Evolutionary conservation across 768 basidiomycete genomes (phyloP), one percentile per base, ranked within the genome.

Genomic region (Hygrophorus pudorinus): DNA sequence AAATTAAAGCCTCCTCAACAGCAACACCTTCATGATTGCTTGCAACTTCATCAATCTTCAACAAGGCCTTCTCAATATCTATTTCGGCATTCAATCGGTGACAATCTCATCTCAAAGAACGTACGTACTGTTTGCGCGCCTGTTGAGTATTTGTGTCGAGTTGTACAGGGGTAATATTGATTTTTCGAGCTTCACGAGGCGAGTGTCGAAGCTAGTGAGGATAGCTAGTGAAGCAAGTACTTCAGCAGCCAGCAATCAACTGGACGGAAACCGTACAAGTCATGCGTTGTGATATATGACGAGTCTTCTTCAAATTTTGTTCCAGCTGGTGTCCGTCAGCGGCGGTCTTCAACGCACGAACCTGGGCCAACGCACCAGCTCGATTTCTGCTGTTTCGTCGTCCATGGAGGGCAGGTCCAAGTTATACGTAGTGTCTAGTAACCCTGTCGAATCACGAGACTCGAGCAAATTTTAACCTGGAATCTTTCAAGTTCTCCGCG

Each of bases 241-340:
- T 10, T 28, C 13, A 24, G 16, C n/a, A 11, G 29, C 13, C 21
- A 37, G 18, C 32, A 49, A 31, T 39, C 35, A 37, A 18, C 46
- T 32, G 11, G 11, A 17, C 9, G 18, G 21, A 34, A 28, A 30
- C 32, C 34, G 42, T 65, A 90, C 86, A 76, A 48, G 77, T 88
- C 87, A 91, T 90, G 41, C 85, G 71, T 54, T 84, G 82, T 1
- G 87, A 89, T 48, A 87, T 83, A 55, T 85, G 85, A 16, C 76
- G 75, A 0, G 87, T 90, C 64, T 89, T 90, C 60, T 84, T 79
- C 34, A 91, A 67, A 57, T 90, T 89, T 61, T 90, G 88, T 63
- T 91, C 85, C 8, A 91, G 72, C 87, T 87, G 37, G 4, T 18
- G 12, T 13, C 18, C 11, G 14, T 38, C 10, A 28, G 35, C n/a